Evolutionary conservation across 2,329 filamentous ascomycete genomes (phyloP).

Genomic region (Paraphoma sp.): DNA sequence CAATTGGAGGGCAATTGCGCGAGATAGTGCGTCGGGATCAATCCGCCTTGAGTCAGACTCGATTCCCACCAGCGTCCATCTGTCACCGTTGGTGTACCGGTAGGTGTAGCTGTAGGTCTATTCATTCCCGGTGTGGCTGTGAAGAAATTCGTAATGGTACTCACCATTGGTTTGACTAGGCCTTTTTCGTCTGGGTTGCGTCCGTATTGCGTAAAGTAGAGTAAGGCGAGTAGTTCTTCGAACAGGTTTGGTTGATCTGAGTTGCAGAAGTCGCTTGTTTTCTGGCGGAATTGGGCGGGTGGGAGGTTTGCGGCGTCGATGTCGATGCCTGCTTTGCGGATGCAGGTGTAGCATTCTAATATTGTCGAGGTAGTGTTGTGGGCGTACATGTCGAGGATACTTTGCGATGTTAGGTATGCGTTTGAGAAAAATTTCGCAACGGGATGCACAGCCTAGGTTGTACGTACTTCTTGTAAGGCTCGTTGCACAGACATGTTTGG

Average conservation of each 20-base stretch:
- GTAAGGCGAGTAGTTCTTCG: neutral
- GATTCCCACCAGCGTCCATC: neutral
- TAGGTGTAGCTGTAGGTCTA: neutral
- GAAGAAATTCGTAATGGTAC: neutral
- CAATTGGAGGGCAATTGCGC: slow-evolving; percentile 12
- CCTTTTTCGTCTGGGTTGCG: neutral
- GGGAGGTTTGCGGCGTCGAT: neutral
- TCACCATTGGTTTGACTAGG: neutral
- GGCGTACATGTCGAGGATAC: neutral
- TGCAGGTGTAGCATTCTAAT: slow-evolving; percentile 5
- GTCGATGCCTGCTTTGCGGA: slow-evolving; percentile 7
- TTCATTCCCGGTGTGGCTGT: neutral
- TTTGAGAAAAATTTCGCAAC: neutral
- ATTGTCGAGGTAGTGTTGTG: neutral
- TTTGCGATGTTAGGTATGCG: neutral
- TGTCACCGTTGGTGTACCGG: neutral
- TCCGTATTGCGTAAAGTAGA: neutral
- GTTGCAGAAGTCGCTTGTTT: slow-evolving; percentile 12
- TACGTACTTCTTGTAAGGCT: neutral
- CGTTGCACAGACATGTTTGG: neutral
- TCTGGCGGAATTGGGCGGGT: neutral
- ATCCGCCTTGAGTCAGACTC: neutral
- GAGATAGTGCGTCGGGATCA: slow-evolving; percentile 10
- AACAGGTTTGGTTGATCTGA: neutral
- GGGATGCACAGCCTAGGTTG: neutral